Percentiles rank a stretch among this genome's conserved stretches.
phyloP scores from a whole-genome alignment of 495 filamentous ascomycete species.

The Poronia punctata region DNA sequence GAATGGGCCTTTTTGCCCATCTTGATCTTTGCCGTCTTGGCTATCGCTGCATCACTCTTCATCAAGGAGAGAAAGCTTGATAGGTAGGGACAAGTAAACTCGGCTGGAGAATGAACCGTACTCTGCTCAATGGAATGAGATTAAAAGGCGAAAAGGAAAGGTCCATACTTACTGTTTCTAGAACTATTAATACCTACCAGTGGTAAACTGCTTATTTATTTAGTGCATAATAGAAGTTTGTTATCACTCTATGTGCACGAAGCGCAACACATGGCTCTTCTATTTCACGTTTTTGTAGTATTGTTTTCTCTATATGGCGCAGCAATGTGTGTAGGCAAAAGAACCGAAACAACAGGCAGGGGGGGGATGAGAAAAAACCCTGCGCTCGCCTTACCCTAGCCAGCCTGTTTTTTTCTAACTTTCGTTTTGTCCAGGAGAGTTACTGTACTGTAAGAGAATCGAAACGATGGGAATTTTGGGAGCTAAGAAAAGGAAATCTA shows the following conservation, averaged over 20 bases:
- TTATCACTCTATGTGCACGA: too few relatives aligned
- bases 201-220: not conserved
- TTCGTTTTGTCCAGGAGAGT: too few relatives aligned
- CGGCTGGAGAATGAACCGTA: too few relatives aligned
- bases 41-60: constrained; percentile 24
- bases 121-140: too few relatives aligned
- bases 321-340: too few relatives aligned
- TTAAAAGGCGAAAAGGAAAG: not conserved
- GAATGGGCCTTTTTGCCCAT: constrained; percentile 30
- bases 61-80: constrained; percentile 40
- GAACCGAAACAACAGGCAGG: too few relatives aligned
- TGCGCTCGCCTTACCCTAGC: too few relatives aligned
- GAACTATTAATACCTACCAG: not conserved
- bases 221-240: too few relatives aligned
- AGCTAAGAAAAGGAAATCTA: constrained; percentile 4
- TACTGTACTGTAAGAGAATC: not conserved
- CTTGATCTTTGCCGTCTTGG: constrained; percentile 15
- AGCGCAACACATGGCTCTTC: too few relatives aligned
- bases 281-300: not conserved
- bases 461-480: not conserved
- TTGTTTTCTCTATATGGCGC: constrained; percentile 1
- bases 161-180: too few relatives aligned
- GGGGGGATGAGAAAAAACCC: too few relatives aligned
- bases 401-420: too few relatives aligned
- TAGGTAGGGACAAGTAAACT: constrained; percentile 7